Base-by-base conservation (phyloP, 257 asterid genomes). In the Mentha longifolia region DNA sequence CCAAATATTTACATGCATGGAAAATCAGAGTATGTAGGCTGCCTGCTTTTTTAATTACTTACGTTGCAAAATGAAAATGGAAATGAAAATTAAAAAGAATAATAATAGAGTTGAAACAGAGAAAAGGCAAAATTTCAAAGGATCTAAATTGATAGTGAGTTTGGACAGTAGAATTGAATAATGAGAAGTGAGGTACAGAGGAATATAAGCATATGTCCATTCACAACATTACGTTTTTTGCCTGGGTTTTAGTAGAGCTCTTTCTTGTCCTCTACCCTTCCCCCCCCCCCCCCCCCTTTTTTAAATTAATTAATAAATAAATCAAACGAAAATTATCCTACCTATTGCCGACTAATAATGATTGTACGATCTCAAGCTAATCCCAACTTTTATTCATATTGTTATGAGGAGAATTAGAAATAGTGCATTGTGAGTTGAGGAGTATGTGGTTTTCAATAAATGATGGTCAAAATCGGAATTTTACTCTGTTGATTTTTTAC, bases 101-200 rank as follows among this genome's bases (percentile, higher is more conserved):
- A 71, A 79, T 75, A 79, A 75, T 71, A 57, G 45, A 73, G 13
- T 10, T 22, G 9, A 63, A 72, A 76, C 63, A 72, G 78, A 61
- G 67, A 67, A 65, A 57, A 51, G n/a, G 56, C 15, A 9, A 58
- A 71, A 45, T 4, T 65, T 58, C 10, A 57, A 67, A 67, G 76
- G 76, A 70, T 73, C 60, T 66, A 22, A 22, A 22, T 35, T 35
- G 39, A 35, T 35, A 7, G 0, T 35, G 8, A 35, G 39, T 5
- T 78, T 68, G 70, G 61, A 51, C 71, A 73, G 71, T 77, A 60
- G 14, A 74, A 65, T 65, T 79, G 17, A 74, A 79, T 70, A 58
- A 59, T 66, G 59, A 65, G 66, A 19, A 71, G 62, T 71, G 70
- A 63, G 11, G 65, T 60, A 6, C 80, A 70, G 37, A 75, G 77